phyloP scores from a whole-genome alignment of 1,284 basidiomycete genomes.

The Athelia psychrophila region DNA sequence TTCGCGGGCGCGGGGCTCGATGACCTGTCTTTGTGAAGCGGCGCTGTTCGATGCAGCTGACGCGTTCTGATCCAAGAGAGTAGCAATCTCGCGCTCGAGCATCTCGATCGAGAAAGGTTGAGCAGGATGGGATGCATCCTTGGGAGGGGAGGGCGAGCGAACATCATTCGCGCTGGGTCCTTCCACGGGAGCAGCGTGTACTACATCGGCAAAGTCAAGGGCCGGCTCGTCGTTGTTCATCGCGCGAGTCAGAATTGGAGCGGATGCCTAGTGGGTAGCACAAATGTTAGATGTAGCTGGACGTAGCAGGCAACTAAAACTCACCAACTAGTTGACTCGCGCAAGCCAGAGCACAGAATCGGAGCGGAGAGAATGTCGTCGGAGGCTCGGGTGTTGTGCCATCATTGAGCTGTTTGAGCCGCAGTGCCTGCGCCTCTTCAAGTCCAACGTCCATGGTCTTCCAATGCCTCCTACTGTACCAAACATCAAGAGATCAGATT shows the following conservation, averaged over 20 bases:
- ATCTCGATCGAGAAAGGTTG: constrained; percentile 62
- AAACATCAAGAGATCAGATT: constrained; percentile 45
- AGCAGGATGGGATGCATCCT: constrained; percentile 30
- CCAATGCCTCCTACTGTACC: constrained; percentile 21
- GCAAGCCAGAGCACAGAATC: too few species aligned
- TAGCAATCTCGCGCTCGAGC: constrained; percentile 71
- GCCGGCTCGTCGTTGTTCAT: constrained; percentile 64
- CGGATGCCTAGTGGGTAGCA: too few species aligned
- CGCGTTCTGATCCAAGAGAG: constrained; percentile 66
- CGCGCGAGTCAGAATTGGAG: constrained; percentile 5
- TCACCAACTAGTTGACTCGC: too few species aligned
- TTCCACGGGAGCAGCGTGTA: constrained; percentile 65
- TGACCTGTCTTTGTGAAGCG: constrained; percentile 56
- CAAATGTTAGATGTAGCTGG: too few species aligned
- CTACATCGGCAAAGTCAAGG: constrained; percentile 74
- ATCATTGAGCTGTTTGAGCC: too few species aligned
- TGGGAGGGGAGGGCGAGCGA: constrained; percentile 36
- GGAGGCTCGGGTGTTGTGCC: too few species aligned
- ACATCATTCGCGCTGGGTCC: constrained; percentile 33
- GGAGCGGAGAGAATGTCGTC: too few species aligned
- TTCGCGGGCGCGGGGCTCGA: constrained; percentile 29
- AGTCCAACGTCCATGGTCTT: background rate
- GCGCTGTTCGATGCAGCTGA: constrained; percentile 59
- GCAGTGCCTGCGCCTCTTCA: constrained; percentile 1
- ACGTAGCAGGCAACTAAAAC: too few species aligned